Base-by-base conservation (phyloP, 2,329 filamentous ascomycete species). In the Scopulariopsis brevicaulis region DNA sequence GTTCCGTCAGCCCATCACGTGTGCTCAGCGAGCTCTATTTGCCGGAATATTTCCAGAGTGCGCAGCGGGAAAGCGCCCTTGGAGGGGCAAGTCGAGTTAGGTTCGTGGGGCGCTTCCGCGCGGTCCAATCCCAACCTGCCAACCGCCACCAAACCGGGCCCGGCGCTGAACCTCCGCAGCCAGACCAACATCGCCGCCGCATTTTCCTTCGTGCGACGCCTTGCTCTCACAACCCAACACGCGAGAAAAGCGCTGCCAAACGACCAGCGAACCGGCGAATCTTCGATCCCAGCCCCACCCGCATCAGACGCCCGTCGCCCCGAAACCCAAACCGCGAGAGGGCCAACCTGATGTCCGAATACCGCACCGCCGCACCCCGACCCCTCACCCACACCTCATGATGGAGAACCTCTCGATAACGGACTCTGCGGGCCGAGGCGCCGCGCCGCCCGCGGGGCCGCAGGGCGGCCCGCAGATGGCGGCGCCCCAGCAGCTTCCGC, bases 401-500 rank as follows among this genome's bases (percentile, higher is more conserved):
- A 83, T 83, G 80, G 80, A 82, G 70, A 78, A 78, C 65, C 73
- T 80, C 62, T 73, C 69, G 62, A 73, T 81, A 63, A 72, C 76
- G 63, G 79, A 81, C 64, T 68, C 70, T 62, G 72, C 75, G 66
- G 74, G 71, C 60, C 71, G 70, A 59, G 72, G 70, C 62, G 51
- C 51, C 10, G 25, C 24, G 25, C 78, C 80, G 22, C 70, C 72
- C 3, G 12, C 51, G 73, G 34, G 80, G 54, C 71, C 75, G 58
- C 75, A 77, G 54, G 87, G n/a, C 11, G 78, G 80, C 22, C 70
- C 72, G 58, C 75, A 53, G 51, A 14, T n/a, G 24, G 24, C 73
- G 34, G 80, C 83, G 55, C 71, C 75, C 58, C 75, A 77, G 54
- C 87, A 90, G 72, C 77, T 93, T 46, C 89, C 89, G 15, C 92